phyloP scores from a whole-genome alignment of 169 alveolate species.

The Eimeria zaria region DNA sequence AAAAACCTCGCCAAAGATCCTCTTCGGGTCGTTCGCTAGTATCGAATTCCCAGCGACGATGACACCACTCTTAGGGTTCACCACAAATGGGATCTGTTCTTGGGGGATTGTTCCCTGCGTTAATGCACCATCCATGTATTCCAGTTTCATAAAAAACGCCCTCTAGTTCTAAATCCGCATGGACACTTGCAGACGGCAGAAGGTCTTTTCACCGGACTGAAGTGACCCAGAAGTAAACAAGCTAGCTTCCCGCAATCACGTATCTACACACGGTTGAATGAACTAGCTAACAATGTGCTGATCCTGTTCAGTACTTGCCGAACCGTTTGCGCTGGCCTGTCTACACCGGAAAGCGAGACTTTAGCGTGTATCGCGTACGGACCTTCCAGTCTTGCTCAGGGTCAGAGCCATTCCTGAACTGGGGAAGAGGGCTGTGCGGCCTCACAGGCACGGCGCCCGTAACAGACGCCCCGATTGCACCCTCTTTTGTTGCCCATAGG shows the following conservation, averaged over 20 bases:
- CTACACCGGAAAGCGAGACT: neutral
- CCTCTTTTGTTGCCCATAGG: slow-evolving; percentile 77
- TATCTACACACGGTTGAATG: neutral
- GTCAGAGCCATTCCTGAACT: slow-evolving; percentile 61
- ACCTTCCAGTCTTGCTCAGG: slow-evolving; percentile 78
- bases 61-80: slow-evolving; percentile 76
- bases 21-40: slow-evolving; percentile 48
- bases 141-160: neutral
- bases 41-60: slow-evolving; percentile 70
- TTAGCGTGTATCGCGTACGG: neutral
- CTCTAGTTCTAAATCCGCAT: neutral
- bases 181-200: neutral
- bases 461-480: slow-evolving; percentile 79
- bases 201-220: neutral
- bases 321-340: neutral
- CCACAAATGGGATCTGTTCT: slow-evolving; percentile 34
- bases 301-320: neutral
- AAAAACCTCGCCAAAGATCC: slow-evolving; percentile 59
- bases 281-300: neutral
- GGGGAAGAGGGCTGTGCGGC: neutral
- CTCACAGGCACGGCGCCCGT: slow-evolving; percentile 77
- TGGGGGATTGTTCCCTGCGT: slow-evolving; percentile 69
- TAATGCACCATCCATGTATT: neutral
- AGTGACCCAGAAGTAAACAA: neutral
- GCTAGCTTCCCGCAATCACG: neutral